Percentiles rank a stretch among this genome's conserved stretches.
phyloP scores from a whole-genome alignment of 2,329 filamentous ascomycete species.

The Calonectria hawksworthii region DNA sequence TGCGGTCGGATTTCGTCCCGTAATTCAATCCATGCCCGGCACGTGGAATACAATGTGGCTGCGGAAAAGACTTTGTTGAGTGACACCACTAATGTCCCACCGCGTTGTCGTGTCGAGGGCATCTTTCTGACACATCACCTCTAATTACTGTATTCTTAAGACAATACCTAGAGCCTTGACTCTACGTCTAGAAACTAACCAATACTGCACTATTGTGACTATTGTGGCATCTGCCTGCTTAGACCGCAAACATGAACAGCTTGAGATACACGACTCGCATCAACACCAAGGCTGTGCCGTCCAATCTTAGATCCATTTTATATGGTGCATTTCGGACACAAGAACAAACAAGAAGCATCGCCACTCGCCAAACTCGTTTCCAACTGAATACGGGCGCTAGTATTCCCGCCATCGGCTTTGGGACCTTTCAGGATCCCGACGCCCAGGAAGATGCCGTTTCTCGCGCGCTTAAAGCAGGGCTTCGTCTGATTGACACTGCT shows the following conservation, averaged over 20 bases:
- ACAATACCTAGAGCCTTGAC: not conserved
- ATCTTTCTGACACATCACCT: not conserved
- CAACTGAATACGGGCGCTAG: constrained; percentile 31
- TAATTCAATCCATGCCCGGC: not conserved
- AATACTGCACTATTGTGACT: not conserved
- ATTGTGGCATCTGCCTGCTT: too few species aligned
- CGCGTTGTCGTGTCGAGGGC: not conserved
- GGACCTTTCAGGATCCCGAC: constrained; percentile 48
- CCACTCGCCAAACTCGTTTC: constrained; percentile 18
- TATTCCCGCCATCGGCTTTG: constrained; percentile 48
- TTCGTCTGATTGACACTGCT: constrained; percentile 53
- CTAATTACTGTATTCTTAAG: not conserved
- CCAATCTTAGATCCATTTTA: not conserved
- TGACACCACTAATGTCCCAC: not conserved
- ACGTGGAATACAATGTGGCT: not conserved
- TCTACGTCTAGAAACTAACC: too few species aligned
- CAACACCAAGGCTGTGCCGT: not conserved
- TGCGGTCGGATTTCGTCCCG: not conserved
- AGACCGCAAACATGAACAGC: not conserved
- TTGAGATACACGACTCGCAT: not conserved
- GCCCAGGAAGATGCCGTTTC: constrained; percentile 45
- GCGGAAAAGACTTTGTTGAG: not conserved
- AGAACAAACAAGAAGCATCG: not conserved
- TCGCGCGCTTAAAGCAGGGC: constrained; percentile 47
- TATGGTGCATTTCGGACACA: not conserved